Conservation (phyloP, 352 stramenopile species). For the Pythium brassicae region DNA sequence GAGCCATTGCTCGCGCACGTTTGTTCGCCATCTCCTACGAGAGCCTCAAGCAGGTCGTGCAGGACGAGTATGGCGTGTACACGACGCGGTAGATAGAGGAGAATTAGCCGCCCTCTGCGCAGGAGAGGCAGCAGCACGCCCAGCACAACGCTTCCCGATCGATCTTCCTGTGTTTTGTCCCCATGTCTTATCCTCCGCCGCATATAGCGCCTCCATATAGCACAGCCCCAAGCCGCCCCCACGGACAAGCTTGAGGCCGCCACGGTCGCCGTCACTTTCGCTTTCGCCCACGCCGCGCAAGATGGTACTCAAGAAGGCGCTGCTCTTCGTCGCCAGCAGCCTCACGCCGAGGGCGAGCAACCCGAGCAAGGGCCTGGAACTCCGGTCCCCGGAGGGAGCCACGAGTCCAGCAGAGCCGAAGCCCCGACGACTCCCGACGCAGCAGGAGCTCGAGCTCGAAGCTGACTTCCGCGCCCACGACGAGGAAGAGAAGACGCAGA, state of each 20-base stretch:
- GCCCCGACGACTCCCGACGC: neutral
- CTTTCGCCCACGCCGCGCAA: neutral
- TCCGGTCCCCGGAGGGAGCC: neutral
- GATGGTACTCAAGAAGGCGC: conserved; percentile 42
- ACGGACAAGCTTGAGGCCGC: neutral
- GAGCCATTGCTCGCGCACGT: too few species aligned
- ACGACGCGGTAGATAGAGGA: conserved; percentile 1
- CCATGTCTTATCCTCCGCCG: too few species aligned
- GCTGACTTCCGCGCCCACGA: conserved; percentile 5
- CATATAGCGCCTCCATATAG: too few species aligned
- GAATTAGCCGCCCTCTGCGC: too few species aligned
- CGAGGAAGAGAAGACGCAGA: conserved; percentile 14
- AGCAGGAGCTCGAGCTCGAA: conserved; percentile 15
- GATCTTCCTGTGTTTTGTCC: too few species aligned
- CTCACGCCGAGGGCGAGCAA: conserved; percentile 5
- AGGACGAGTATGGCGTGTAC: conserved; percentile 53
- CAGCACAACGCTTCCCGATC: neutral
- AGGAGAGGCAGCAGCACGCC: neutral
- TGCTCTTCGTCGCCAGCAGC: conserved; percentile 26
- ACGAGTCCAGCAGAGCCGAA: neutral
- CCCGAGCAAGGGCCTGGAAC: neutral
- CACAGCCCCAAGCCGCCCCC: too few species aligned
- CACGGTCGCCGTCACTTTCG: conserved; percentile 1
- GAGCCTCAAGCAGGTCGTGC: conserved; percentile 45
- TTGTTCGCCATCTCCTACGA: conserved; percentile 23